Conservation (phyloP, 2,329 filamentous ascomycete species). For the Seiridium cupressi region DNA sequence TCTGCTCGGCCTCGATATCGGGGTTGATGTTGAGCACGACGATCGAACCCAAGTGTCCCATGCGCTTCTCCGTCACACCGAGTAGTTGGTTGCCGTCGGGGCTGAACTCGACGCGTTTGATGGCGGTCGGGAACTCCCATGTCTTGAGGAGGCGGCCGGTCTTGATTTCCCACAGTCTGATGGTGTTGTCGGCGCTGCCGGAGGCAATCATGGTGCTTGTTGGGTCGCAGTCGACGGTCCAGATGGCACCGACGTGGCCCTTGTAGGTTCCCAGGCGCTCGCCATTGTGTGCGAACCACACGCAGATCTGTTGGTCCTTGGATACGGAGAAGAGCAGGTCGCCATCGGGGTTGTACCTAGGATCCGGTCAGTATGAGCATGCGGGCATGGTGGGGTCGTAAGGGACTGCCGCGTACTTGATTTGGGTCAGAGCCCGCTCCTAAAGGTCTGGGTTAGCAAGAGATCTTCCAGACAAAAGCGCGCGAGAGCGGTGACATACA, state of each 20-base stretch:
- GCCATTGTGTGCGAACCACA: constrained; percentile 96
- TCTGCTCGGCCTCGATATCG: constrained; percentile 80
- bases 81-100: constrained; percentile 88
- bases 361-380: constrained; percentile 10
- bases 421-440: constrained; percentile 93
- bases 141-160: constrained; percentile 91
- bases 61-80: constrained; percentile 97
- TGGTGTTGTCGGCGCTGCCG: constrained; percentile 96
- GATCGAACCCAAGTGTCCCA: constrained; percentile 93
- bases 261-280: constrained; percentile 96
- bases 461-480: background rate
- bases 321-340: constrained; percentile 94
- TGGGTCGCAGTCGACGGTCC: constrained; percentile 96
- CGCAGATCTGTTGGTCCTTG: constrained; percentile 96
- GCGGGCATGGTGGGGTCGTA: constrained; percentile 8
- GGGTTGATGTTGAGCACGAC: constrained; percentile 86
- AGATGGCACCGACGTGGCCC: constrained; percentile 96
- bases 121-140: constrained; percentile 95
- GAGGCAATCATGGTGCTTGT: constrained; percentile 89
- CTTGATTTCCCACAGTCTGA: constrained; percentile 95
- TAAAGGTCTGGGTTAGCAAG: constrained; percentile 29
- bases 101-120: constrained; percentile 97
- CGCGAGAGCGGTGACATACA: constrained; percentile 39
- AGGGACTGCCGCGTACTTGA: constrained; percentile 59
- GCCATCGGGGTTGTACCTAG: constrained; percentile 87